Conservation (phyloP, 345 rosid species). For the Sapria himalayana region DNA sequence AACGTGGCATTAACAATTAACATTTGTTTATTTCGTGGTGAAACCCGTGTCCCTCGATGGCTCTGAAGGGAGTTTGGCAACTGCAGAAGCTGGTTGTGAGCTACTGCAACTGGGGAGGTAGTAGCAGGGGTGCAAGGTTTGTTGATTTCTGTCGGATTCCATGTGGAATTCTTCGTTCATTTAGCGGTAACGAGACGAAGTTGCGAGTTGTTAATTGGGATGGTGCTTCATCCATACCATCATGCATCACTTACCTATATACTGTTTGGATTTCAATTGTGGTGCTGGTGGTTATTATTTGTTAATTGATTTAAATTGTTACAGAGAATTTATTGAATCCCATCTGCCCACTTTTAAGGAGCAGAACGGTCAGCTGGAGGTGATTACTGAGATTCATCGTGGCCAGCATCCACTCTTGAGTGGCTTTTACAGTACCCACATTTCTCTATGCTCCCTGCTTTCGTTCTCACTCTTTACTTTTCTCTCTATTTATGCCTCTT, state of each 20-base stretch:
- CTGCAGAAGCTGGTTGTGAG: constrained; percentile 65
- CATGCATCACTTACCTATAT: no score
- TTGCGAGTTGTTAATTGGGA: no score
- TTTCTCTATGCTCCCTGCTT: no score
- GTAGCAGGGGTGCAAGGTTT: constrained; percentile 77
- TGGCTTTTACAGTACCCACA: constrained; percentile 70
- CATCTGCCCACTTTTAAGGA: constrained; percentile 41
- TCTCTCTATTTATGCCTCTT: not conserved
- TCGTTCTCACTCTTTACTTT: not conserved
- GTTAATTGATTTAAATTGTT: not conserved
- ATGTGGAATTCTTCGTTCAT: no score
- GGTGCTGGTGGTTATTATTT: no score
- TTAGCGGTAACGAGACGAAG: no score
- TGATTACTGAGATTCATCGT: constrained; percentile 45
- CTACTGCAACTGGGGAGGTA: constrained; percentile 85
- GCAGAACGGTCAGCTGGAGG: constrained; percentile 60
- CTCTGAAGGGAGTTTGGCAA: constrained; percentile 77
- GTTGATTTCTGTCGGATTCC: no score
- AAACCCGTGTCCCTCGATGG: no score
- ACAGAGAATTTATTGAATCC: constrained; percentile 73
- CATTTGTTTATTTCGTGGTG: no score
- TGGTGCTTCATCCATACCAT: no score
- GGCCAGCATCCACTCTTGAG: constrained; percentile 78
- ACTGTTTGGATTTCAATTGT: no score
- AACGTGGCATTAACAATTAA: no score